A percentile compares a stretch with the other conserved stretches of the same genome.
Evolutionary conservation across 1,284 basidiomycete genomes (phyloP).

Genomic region (Cutaneotrichosporon cutaneum): DNA sequence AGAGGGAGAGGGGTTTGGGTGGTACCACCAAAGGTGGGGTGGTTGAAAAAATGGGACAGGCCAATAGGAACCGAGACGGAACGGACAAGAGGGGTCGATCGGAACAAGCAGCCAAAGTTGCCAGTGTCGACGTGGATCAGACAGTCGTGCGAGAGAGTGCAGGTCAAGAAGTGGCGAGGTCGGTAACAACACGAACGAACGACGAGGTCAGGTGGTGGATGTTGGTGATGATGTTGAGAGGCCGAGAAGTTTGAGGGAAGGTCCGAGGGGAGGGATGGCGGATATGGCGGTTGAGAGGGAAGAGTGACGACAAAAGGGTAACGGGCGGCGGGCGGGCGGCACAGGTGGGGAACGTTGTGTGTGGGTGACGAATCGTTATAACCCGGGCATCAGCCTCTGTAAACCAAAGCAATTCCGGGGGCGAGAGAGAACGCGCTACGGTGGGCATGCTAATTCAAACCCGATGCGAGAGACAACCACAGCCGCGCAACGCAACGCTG

Average conservation of each 20-base stretch:
- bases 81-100: neutral
- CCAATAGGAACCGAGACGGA: conserved; percentile 1
- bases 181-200: neutral
- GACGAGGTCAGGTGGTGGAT: neutral
- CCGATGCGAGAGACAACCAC: neutral
- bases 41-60: conserved; percentile 9
- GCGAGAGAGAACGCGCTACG: neutral
- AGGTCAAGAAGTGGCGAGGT: neutral
- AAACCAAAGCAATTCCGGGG: neutral
- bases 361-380: neutral
- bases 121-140: neutral
- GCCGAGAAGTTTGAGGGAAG: neutral
- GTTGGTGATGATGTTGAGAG: neutral
- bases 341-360: neutral
- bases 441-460: neutral
- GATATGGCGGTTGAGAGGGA: neutral
- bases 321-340: neutral
- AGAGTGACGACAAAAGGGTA: conserved; percentile 5
- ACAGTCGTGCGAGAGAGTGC: neutral
- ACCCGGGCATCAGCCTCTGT: neutral
- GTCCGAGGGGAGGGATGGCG: neutral
- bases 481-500: neutral
- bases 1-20: neutral
- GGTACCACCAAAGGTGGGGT: neutral
- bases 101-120: neutral